Evolutionary conservation across 768 basidiomycete genomes (phyloP).

Genomic region (Sarcodon aspratus): DNA sequence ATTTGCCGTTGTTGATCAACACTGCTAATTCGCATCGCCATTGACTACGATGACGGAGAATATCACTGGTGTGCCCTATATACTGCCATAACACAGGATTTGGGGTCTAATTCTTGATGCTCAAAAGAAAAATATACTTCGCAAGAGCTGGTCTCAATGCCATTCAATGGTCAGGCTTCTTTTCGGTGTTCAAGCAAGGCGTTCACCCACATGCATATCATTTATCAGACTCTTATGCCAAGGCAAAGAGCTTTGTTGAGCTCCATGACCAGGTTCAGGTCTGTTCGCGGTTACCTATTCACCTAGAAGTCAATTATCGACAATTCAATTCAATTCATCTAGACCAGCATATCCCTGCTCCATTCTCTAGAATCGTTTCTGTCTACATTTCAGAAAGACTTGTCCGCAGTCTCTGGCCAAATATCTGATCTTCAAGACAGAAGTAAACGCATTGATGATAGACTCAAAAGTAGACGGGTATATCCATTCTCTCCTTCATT

Average conservation of each 20-base stretch:
- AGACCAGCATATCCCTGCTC: conserved; percentile 82
- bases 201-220: conserved; percentile 7
- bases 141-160: no score
- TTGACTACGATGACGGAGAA: no score
- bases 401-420: conserved; percentile 91
- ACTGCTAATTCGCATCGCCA: no score
- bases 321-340: neutral
- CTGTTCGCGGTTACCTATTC: conserved; percentile 2
- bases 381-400: conserved; percentile 90
- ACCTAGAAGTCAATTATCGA: neutral
- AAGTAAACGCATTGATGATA: conserved; percentile 83
- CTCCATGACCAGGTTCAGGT: conserved; percentile 91
- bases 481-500: conserved; percentile 14
- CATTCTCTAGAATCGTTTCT: conserved; percentile 86
- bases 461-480: conserved; percentile 78
- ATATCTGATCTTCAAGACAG: conserved; percentile 89
- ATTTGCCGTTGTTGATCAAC: no score
- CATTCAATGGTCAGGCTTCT: no score
- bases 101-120: no score
- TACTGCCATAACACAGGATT: no score
- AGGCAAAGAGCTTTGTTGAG: conserved; percentile 62
- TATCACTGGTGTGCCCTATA: no score
- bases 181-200: neutral
- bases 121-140: no score
- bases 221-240: conserved; percentile 18